Percentiles rank a stretch among this genome's conserved stretches.
phyloP scores from a whole-genome alignment of 2,329 filamentous ascomycete species.

The Bipolaris bicolor region DNA sequence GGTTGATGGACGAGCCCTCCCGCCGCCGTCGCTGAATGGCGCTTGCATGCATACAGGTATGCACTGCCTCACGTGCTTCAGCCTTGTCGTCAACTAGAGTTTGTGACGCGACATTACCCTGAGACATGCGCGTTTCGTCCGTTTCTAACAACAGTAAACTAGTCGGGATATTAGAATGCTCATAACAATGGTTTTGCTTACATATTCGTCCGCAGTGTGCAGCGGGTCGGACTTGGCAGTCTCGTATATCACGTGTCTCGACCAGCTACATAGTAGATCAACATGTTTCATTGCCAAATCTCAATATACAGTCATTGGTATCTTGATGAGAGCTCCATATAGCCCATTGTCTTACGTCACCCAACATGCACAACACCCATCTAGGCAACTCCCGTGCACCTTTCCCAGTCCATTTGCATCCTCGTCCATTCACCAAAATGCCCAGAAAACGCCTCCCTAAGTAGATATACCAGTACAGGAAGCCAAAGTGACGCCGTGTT shows the following conservation, averaged over 20 bases:
- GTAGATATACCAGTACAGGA: slow-evolving; percentile 10
- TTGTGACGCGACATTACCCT: background rate
- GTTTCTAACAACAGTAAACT: background rate
- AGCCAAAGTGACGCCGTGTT: slow-evolving; percentile 9
- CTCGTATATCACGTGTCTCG: background rate
- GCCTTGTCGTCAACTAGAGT: background rate
- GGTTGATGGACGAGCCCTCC: slow-evolving; percentile 9
- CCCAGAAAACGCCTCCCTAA: slow-evolving; percentile 13
- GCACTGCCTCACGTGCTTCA: slow-evolving; percentile 8
- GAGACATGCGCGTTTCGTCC: background rate
- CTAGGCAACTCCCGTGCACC: background rate
- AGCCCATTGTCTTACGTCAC: background rate
- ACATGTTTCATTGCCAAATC: background rate
- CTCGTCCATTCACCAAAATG: slow-evolving; percentile 3
- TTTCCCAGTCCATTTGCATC: background rate
- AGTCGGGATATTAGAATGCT: no score
- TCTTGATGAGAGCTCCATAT: background rate
- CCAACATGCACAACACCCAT: background rate
- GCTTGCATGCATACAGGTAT: slow-evolving; percentile 4
- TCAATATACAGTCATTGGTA: slow-evolving; percentile 4
- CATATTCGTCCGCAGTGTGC: background rate
- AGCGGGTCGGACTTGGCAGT: background rate
- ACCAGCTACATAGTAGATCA: background rate
- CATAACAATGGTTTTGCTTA: no score
- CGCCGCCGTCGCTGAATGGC: slow-evolving; percentile 7